Evolutionary conservation across 192 early-diverging fungal species (phyloP).

Genomic region (Pilobolus umbonatus): DNA sequence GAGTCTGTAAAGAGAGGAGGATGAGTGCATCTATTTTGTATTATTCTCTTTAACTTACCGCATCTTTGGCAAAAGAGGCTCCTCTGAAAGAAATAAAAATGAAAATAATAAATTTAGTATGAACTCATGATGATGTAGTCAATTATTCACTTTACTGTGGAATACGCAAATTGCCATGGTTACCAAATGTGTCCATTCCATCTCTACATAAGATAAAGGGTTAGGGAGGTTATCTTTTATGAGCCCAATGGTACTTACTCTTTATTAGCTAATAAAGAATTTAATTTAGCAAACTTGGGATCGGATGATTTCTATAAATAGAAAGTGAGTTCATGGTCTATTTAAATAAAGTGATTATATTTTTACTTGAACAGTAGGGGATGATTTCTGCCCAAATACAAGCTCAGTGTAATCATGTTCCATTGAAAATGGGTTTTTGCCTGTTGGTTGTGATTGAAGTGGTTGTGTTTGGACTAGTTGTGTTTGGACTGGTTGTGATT

Average conservation of each 20-base stretch:
- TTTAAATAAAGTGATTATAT: too few relatives aligned
- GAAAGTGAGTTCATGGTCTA: too few relatives aligned
- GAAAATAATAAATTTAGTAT: not conserved
- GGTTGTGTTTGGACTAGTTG: conserved; percentile 6
- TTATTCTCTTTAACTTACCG: too few relatives aligned
- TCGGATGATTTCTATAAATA: too few relatives aligned
- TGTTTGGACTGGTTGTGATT: not conserved
- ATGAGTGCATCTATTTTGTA: not conserved
- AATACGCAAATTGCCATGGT: conserved; percentile 44
- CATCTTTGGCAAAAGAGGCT: conserved; percentile 29
- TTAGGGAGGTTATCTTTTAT: not conserved
- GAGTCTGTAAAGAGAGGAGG: not conserved
- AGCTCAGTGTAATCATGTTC: conserved; percentile 15
- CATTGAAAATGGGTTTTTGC: not conserved
- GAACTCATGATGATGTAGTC: not conserved
- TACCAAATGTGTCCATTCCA: conserved; percentile 57
- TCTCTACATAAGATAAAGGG: conserved; percentile 26
- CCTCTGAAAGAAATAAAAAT: conserved; percentile 17
- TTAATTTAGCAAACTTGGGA: conserved; percentile 26
- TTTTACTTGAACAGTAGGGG: too few relatives aligned
- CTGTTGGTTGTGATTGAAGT: not conserved
- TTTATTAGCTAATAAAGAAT: conserved; percentile 20
- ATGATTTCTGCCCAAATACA: not conserved
- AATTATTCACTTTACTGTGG: conserved; percentile 37
- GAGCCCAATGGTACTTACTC: conserved; percentile 2